A percentile compares a stretch with the other conserved stretches of the same genome.
Evolutionary conservation across 2,329 filamentous ascomycete species (phyloP).

Genomic region (Alternaria angustiovoidea): DNA sequence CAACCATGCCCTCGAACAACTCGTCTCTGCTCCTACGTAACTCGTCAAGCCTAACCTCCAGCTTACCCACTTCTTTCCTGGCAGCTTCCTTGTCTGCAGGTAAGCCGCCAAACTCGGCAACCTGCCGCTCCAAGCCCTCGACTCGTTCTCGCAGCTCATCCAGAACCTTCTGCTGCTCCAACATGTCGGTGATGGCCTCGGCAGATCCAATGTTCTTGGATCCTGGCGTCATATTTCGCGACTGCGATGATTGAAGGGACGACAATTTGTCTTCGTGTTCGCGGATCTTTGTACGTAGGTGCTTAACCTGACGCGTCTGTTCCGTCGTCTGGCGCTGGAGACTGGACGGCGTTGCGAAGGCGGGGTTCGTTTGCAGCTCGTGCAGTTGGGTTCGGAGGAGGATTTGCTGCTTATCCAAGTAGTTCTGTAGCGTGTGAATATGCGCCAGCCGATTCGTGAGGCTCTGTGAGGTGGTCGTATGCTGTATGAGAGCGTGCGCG

Average conservation of each 20-base stretch:
- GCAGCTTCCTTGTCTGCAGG: constrained; percentile 76
- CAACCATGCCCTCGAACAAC: constrained; percentile 77
- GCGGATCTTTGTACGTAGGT: constrained; percentile 70
- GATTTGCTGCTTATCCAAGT: constrained; percentile 44
- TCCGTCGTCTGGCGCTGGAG: constrained; percentile 77
- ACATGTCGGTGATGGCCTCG: constrained; percentile 65
- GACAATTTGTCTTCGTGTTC: constrained; percentile 63
- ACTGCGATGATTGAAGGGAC: constrained; percentile 48
- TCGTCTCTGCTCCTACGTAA: constrained; percentile 72
- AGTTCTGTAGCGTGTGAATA: constrained; percentile 44
- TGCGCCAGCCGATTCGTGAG: constrained; percentile 44
- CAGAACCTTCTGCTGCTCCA: constrained; percentile 68
- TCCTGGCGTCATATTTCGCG: constrained; percentile 28
- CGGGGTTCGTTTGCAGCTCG: constrained; percentile 40
- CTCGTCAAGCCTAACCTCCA: constrained; percentile 69
- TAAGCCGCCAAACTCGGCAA: constrained; percentile 73
- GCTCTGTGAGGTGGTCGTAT: constrained; percentile 41
- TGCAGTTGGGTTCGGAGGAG: constrained; percentile 42
- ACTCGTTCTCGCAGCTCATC: constrained; percentile 66
- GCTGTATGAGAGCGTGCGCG: constrained; percentile 47
- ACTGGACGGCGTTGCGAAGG: constrained; percentile 59
- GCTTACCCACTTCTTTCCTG: constrained; percentile 71
- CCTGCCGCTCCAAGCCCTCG: constrained; percentile 66
- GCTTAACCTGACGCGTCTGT: constrained; percentile 73
- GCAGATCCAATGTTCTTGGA: constrained; percentile 50